Base-by-base conservation (phyloP, 139 green algal species). In the Micractinium sp. region DNA sequence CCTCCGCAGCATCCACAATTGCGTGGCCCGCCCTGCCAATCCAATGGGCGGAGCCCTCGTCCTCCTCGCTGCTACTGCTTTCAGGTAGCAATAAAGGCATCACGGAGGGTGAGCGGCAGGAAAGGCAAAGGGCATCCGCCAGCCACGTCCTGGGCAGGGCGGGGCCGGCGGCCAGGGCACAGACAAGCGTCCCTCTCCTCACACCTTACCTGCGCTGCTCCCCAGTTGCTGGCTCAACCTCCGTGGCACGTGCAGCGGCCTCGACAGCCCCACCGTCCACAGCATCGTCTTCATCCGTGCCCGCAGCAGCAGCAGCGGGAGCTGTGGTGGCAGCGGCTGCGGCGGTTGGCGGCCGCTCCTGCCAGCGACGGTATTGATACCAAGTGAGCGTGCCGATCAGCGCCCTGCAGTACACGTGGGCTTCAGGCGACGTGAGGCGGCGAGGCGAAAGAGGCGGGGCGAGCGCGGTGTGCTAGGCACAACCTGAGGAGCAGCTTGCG, bases 1-100 rank as follows among this genome's bases (percentile, higher is more conserved):
- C 83, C 38, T 81, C 67, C 0, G 83, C 83, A 1, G 83, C 83
- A 67, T 87, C 83, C 67, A 81, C 83, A 66, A 87, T 87, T 1
- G 63, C 81, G 61, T 76, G 81, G 3, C 47, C 80, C 7, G 80
- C 80, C 1, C 38, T 19, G 39, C 73, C 80, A 35, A 85, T 41
- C 12, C 47, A 56, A 16, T 9, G 7, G 47, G 47, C 47, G 47
- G 47, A 56, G 47, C 47, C 47, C 47, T 56, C 47, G 47, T 9
- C 47, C 5, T 9, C 47, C 47, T 56, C 47, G 47, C 47, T 3
- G 23, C 27, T 14, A 36, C n/a, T 19, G 73, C 73, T 29, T 16
- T 2, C 35, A n/a, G 4, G 15, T 14, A 29, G 12, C 15, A n/a
- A n/a, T n/a, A n/a, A n/a, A 41, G 25, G 31, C 19, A 4, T 13